Base-by-base conservation (phyloP, 1,284 basidiomycete genomes). In the Neonothopanus nambi region DNA sequence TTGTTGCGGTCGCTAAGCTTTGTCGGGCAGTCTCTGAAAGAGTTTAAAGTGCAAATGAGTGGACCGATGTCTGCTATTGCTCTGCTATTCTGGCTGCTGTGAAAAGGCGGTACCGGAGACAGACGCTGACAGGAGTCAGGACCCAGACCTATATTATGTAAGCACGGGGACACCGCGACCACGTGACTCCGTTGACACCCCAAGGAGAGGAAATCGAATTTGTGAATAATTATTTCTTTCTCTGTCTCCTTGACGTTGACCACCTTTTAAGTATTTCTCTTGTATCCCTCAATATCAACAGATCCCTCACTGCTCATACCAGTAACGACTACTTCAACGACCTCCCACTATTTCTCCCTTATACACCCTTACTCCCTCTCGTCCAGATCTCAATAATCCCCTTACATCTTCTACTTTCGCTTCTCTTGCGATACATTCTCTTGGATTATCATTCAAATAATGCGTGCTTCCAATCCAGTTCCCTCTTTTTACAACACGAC, bases 391-490 rank as follows among this genome's bases (percentile, higher is more conserved):
- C 13, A 33, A 33, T 9, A 33, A 8, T 11, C 30, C 30, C 30
- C 13, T 33, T 28, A 51, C 49, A 43, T 47, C 41, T 42, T 45
- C 51, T 51, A 47, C 23, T 11, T 28, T 37, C 42, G 42, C 37
- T 51, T 55, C 48, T 36, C 35, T 36, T 51, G 54, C 40, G 54
- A 51, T 47, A 55, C 54, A 55, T 39, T 35, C 26, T 42, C 48
- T 50, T 49, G 23, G 17, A 41, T n/a, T n/a, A n/a, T 21, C 21
- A 48, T 61, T 28, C 53, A 58, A 50, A 63, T 63, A 55, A 75
- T 77, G 75, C 73, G 74, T 56, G 66, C 71, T 55, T 72, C 73
- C 52, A 73, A 74, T 36, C 72, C 72, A 33, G 68, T 71, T 61
- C 47, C 63, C 13, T 59, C 69, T 41, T 65, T 67, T 56, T 64